Conservation (phyloP, 495 filamentous ascomycete species). For the Aspergillus cavernicola region DNA sequence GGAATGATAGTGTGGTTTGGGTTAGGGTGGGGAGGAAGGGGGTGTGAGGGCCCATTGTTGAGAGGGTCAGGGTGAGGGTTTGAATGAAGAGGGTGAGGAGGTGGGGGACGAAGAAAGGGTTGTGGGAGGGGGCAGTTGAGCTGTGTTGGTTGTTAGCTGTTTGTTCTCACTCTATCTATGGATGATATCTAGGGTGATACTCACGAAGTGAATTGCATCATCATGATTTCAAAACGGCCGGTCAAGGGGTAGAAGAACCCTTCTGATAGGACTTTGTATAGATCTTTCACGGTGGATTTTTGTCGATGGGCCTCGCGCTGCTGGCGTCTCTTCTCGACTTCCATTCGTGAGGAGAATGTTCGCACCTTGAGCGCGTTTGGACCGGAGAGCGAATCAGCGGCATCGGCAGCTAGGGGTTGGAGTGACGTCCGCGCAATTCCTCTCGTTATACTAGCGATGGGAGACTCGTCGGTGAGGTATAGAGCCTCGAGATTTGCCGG, state of each 20-base stretch:
- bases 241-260: constrained; percentile 80
- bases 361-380: constrained; percentile 82
- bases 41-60: constrained; percentile 46
- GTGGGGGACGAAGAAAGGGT: constrained; percentile 40
- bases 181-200: background rate
- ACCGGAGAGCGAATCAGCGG: constrained; percentile 65
- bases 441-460: constrained; percentile 57
- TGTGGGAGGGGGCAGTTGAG: constrained; percentile 35
- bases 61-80: constrained; percentile 48
- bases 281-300: constrained; percentile 63
- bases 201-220: constrained; percentile 43
- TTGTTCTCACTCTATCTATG: background rate
- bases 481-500: constrained; percentile 51
- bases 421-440: constrained; percentile 67
- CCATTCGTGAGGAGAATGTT: constrained; percentile 70
- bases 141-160: constrained; percentile 18
- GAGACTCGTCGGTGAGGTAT: constrained; percentile 47
- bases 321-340: constrained; percentile 61
- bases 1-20: constrained; percentile 41
- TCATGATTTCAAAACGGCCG: constrained; percentile 43
- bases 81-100: constrained; percentile 49
- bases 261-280: constrained; percentile 69
- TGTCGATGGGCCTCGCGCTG: constrained; percentile 39
- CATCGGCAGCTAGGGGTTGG: constrained; percentile 68
- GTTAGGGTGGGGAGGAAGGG: constrained; percentile 44